Base-by-base conservation (phyloP, 192 early-diverging fungal species). In the Coemansia guatemalensis region DNA sequence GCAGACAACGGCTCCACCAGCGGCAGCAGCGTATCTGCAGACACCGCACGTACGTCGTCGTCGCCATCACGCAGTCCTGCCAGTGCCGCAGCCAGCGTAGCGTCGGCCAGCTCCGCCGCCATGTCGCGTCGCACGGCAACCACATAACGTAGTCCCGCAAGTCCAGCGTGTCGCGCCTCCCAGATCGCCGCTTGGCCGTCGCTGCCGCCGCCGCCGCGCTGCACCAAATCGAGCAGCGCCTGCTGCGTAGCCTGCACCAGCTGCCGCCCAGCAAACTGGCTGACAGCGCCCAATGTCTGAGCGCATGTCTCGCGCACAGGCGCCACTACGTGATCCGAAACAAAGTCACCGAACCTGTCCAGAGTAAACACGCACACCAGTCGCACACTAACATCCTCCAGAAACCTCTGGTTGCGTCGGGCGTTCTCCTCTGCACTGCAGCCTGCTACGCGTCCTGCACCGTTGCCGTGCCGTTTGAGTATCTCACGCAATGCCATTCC, bases 341-440 rank as follows among this genome's bases (percentile, higher is more conserved):
- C 92, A 76, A 95, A 99, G 80, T 99, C 97, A 6, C 91, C 92
- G 71, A 99, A 99, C 20, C 95, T 85, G 74, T 99, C 97, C 59
- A 97, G 76, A 5, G 91, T 88, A 62, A 99, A 90, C 14, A 99
- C 94, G 65, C 94, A 96, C 25, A 96, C 67, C n/a, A 99, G 79
- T 17, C 94, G 87, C 24, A 96, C 90, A 1, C 88, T 85, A 14
- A 94, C 75, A 74, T 99, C 95, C 62, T 96, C 93, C 5, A 97
- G 76, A 83, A 89, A 95, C 49, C 70, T 78, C 59, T 89, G 80
- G 75, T 99, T 92, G 22, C 85, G 78, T 32, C 29, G 30, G 20
- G 76, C 69, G 61, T 97, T 99, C 44, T 75, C 84, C 11, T 53
- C 68, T 14, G 68, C 58, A 0, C 76, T 67, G 6, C 83, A 61